Percentiles rank a stretch among this genome's conserved stretches.
Conservation (phyloP, 129 eudicot species). For the Flaveria robusta region DNA sequence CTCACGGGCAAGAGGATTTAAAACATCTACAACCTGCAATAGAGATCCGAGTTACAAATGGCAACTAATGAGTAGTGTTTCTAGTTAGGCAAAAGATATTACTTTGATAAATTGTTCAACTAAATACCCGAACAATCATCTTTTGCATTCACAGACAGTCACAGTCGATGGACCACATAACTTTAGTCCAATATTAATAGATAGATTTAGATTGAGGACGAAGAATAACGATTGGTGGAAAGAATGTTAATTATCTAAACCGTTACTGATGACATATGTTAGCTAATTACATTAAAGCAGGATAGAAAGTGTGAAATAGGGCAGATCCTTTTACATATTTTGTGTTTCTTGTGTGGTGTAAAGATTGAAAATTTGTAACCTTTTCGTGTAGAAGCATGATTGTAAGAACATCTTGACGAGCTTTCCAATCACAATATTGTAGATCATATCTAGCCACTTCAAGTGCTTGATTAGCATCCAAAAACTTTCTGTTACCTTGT, state of each 20-base stretch:
- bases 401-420: slow-evolving; percentile 80
- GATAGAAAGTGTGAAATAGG: background rate
- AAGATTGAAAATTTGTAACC: slow-evolving; percentile 38
- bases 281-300: background rate
- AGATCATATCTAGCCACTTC: slow-evolving; percentile 86
- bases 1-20: slow-evolving; percentile 91
- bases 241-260: background rate
- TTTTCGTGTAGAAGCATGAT: slow-evolving; percentile 88
- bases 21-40: slow-evolving; percentile 82
- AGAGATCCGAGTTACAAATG: slow-evolving; percentile 4
- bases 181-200: background rate
- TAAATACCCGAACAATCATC: background rate
- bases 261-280: background rate
- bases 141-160: background rate
- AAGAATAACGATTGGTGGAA: background rate
- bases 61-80: slow-evolving; percentile 4
- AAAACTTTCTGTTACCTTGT: slow-evolving; percentile 62
- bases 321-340: background rate
- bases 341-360: slow-evolving; percentile 3
- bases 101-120: background rate
- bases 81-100: background rate
- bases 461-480: slow-evolving; percentile 77
- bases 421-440: slow-evolving; percentile 92
- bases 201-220: background rate
- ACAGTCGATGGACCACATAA: background rate